Evolutionary conservation across 2,329 filamentous ascomycete species (phyloP), one percentile per base, ranked within the genome.

Genomic region (Fusarium globosum): DNA sequence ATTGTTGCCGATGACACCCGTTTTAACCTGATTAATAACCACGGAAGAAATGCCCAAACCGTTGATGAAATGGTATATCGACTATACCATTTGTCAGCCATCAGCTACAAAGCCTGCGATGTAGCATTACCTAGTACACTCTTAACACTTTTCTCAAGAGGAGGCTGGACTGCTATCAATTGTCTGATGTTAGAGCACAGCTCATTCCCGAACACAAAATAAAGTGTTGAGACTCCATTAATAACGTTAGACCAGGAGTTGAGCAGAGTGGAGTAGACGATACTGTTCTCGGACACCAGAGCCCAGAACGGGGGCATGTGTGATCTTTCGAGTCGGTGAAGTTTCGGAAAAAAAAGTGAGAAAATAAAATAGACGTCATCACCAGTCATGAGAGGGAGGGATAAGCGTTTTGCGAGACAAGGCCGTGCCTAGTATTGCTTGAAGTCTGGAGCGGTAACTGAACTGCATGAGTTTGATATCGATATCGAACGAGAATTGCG

Each of bases 321-420:
- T 33, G 38, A 30, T 67, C 56, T 51, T 59, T 75, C 60, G 75
- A 76, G 73, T 78, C 76, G 76, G 76, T 78, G 71, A 78, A 78
- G 75, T 75, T 68, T 77, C 75, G 76, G 76, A 57, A 55, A 75
- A 75, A 78, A 41, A 28, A 57, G 72, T 68, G 42, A 69, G 72
- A 70, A 63, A 49, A 49, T 28, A 42, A 67, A 77, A 65, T n/a
- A 28, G 57, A 76, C 59, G 68, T 76, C 71, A 76, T 68, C 28
- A 53, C 36, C 33, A 65, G 51, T 69, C 62, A 52, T 76, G 56
- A 41, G 49, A 65, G 60, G 48, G 36, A 53, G 56, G 35, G 36
- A 43, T 53, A 55, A 48, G 28, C 49, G n/a, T 45, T 52, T 23
- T 23, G 38, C 53, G 63, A 61, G 69, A 70, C 76, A 71, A 71